Base-by-base conservation (phyloP, 2,329 filamentous ascomycete genomes). In the Pezicula rhizophila region DNA sequence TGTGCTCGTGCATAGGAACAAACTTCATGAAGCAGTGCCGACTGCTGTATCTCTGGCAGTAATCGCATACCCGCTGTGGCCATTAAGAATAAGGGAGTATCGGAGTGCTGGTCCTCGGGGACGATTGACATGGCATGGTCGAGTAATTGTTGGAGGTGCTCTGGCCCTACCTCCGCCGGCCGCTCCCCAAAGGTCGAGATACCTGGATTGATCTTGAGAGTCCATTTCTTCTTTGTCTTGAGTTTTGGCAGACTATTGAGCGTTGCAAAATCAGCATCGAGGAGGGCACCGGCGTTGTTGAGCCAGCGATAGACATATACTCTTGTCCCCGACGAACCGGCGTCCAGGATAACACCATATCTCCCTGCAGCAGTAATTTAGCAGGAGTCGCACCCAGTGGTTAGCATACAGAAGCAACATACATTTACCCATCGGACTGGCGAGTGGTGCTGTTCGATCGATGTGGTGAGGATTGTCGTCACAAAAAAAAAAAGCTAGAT, bases 301-400 rank as follows among this genome's bases (percentile, higher is more conserved):
- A 91, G 80, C 93, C 93, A 99, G 69, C 84, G 82, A 71, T 99
- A 99, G 50, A 99, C 82, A 68, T 99, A 89, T 55, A 96, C 78
- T 66, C 93, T 87, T 62, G 92, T 97, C 66, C 93, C 92, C 68
- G 93, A 97, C 68, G 93, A 97, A 60, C 93, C 93, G 66, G 93
- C 93, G 78, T 99, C 93, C 64, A 99, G 80, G 65, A 99, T 91
- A 61, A 97, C 88, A 66, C 91, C 93, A 77, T 95, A 96, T 72
- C 80, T 78, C 62, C 62, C 63, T 65, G 45, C 17, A 46, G 18
- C 26, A 25, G 12, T 38, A 14, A 20, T 42, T 42, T 42, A 47
- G 48, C 40, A 17, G 8, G 18, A 40, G 45, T 23, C 11, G 17
- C 17, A 10, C 18, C 14, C 18, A 23, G 35, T n/a, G 20, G 4